Evolutionary conservation across 2,329 filamentous ascomycete genomes (phyloP), one percentile per base, ranked within the genome.

Genomic region (Chalara sp.): DNA sequence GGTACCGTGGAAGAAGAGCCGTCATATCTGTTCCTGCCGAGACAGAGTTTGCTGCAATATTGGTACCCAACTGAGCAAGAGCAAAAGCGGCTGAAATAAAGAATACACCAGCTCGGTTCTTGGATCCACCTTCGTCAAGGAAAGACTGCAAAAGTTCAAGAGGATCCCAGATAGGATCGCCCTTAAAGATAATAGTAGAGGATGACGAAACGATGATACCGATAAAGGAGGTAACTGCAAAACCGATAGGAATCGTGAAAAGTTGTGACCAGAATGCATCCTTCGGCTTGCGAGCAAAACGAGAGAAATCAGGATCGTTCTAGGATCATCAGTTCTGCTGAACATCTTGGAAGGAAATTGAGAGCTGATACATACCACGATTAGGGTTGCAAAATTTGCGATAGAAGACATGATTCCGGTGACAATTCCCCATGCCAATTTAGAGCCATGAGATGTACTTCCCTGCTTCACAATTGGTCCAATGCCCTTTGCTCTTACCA

Each of bases 361-460:
- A 12, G 32, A 12, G 48, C 21, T 28, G 49, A 53, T 55, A 58
- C 64, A 84, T 56, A 60, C 56, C 53, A 86, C 78, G 58, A 96
- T 93, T 33, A 96, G 76, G 0, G 90, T 89, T 1, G 89, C 87
- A 63, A 96, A 96, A 71, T 96, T 96, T 61, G 88, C 87, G 57
- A 96, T 90, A 4, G 87, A 84, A 29, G 79, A 84, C 89, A 96
- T 95, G 69, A 95, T 84, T 37, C 89, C 89, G 54, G 84, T 85
- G 53, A 96, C 79, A 52, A 96, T 83, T 29, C 83, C 80, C 91
- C 91, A 96, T 1, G 75, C 89, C 4, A 96, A 75, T 0, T 76
- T 76, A 53, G 79, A 84, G 31, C 90, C 90, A 5, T 80, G 70
- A 5, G 81, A 68, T 4, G 71, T 79, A 44, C 79, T 77, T 0